Evolutionary conservation across 441 rosid species (phyloP).

Genomic region (Melastoma candidum): DNA sequence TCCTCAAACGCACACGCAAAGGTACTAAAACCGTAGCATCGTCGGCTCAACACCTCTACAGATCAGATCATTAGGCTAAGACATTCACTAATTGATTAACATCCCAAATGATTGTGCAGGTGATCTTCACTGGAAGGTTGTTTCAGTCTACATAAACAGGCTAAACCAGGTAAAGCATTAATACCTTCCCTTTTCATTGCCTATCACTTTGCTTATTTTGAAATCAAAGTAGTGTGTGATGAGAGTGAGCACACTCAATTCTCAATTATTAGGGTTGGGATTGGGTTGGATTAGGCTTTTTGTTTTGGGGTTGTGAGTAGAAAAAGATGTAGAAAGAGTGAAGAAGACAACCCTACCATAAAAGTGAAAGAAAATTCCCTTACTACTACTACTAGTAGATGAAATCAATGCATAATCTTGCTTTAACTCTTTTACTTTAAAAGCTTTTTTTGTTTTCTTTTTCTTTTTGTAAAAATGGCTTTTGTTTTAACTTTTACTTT

Average conservation of each 20-base stretch:
- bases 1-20: conserved; percentile 87
- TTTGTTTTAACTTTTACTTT: too few relatives aligned
- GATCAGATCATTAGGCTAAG: too few relatives aligned
- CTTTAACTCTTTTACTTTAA: neutral
- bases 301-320: conserved; percentile 16
- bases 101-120: conserved; percentile 5
- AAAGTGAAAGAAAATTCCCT: conserved; percentile 12
- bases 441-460: neutral
- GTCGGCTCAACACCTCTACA: too few relatives aligned
- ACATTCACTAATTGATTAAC: neutral
- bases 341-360: conserved; percentile 14
- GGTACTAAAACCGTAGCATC: conserved; percentile 28
- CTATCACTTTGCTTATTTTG: conserved; percentile 3
- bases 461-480: too few relatives aligned
- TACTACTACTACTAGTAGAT: conserved; percentile 17
- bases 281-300: conserved; percentile 20
- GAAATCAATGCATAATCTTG: conserved; percentile 18
- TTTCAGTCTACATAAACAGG: conserved; percentile 73
- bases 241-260: conserved; percentile 8
- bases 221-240: neutral
- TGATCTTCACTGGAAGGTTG: conserved; percentile 83
- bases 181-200: neutral
- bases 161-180: conserved; percentile 51
- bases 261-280: conserved; percentile 44
- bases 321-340: conserved; percentile 19